Conservation (phyloP, 2,329 filamentous ascomycete species). For the Catunica adiposa region DNA sequence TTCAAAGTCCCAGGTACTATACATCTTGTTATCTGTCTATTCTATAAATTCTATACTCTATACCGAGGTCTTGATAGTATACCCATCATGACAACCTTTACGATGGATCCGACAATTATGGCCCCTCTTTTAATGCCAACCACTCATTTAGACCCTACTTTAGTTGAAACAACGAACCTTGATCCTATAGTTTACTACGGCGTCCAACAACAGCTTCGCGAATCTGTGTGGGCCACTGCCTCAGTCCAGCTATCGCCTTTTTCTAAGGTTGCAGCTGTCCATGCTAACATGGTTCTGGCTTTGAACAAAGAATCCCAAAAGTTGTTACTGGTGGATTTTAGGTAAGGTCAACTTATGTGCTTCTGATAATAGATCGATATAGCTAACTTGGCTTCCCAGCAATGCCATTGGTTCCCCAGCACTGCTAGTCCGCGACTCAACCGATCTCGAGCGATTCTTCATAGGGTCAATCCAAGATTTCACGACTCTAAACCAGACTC, state of each 20-base stretch:
- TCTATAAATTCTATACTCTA: too few relatives aligned
- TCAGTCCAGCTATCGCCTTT: background rate
- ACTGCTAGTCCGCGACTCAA: background rate
- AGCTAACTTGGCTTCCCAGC: background rate
- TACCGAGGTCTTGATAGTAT: too few relatives aligned
- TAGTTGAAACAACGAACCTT: background rate
- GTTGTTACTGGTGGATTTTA: background rate
- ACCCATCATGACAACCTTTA: too few relatives aligned
- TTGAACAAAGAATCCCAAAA: slow-evolving; percentile 3
- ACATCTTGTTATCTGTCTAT: too few relatives aligned
- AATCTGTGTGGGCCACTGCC: background rate
- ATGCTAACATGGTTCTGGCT: slow-evolving; percentile 3
- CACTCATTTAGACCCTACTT: too few relatives aligned
- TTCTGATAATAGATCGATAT: background rate
- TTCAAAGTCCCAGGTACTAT: too few relatives aligned
- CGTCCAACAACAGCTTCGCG: background rate
- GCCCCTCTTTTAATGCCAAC: too few relatives aligned
- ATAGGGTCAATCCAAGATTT: slow-evolving; percentile 1
- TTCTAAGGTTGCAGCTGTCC: slow-evolving; percentile 3
- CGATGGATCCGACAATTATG: too few relatives aligned
- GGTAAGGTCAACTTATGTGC: background rate
- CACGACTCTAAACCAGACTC: background rate
- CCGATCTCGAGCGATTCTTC: slow-evolving; percentile 3
- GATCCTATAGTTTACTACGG: background rate
- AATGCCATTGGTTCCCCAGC: background rate